Base-by-base conservation (phyloP, 495 filamentous ascomycete species). In the Penicillium waksmanii region DNA sequence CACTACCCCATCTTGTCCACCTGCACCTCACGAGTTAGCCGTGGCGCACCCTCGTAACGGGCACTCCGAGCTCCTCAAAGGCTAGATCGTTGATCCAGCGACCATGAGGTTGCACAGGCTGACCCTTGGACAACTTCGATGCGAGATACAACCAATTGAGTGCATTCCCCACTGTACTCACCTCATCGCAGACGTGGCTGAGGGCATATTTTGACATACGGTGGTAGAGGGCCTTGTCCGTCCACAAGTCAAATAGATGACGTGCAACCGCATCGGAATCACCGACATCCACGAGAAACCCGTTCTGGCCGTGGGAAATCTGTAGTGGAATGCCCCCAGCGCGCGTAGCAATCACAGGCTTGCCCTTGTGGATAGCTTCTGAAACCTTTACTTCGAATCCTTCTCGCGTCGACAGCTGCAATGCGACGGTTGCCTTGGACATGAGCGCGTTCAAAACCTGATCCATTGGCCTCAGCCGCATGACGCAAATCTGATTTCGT, bases 321-420 rank as follows among this genome's bases (percentile, higher is more conserved):
- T 96, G 91, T 11, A 96, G 80, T 0, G 92, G 90, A 51, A 96
- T 93, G 5, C 92, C 92, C 34, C 92, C 92, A 0, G 88, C 88
- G 15, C 80, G 80, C 1, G 89, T 91, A 6, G 89, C 90, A 53
- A 96, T 92, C 48, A 93, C 82, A 2, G 92, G 92, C 11, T 89
- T 86, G 21, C 92, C 92, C 62, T 93, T 92, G 71, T 94, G 91
- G 8, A 93, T 79, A 25, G 90, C 92, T 71, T 96, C 92, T 0
- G 89, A 92, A 15, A 96, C 91, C 74, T 96, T 96, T 55, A 95
- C 88, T 69, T 96, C 91, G 65, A 96, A 96, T 3, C 91, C 92
- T 70, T 96, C 92, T 18, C 89, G 85, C 2, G 86, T 92, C 8
- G 89, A 93, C 17, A 96, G 83, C 71, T 96, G 92, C 38, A 94